Percentiles rank a stretch among this genome's conserved stretches.
Evolutionary conservation across 176 grass and related monocot genomes (phyloP).

Genomic region (Puccinellia tenuiflora): DNA sequence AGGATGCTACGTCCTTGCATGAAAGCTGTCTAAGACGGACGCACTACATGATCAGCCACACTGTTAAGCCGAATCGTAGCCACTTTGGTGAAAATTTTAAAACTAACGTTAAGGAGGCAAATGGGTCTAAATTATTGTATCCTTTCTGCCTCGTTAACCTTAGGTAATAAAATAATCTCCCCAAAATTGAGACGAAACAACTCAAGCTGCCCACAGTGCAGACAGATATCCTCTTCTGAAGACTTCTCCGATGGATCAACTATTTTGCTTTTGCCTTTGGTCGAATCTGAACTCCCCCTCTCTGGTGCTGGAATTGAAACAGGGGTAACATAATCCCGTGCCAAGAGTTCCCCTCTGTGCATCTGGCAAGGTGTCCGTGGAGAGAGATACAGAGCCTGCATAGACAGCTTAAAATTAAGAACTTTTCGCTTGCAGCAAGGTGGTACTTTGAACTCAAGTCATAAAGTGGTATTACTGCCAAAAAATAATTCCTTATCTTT

Average conservation of each 20-base stretch:
- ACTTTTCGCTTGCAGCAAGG: neutral
- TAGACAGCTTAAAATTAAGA: neutral
- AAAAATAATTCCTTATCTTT: neutral
- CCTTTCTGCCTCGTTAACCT: no score
- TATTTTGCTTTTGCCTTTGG: neutral
- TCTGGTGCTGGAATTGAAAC: neutral
- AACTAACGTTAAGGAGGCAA: no score
- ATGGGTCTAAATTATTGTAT: no score
- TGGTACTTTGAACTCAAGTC: neutral
- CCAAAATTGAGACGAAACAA: no score
- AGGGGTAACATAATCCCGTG: neutral
- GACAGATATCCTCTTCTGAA: neutral
- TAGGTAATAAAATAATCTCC: no score
- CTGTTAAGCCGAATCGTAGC: no score
- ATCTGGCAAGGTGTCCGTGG: neutral
- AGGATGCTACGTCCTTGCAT: no score
- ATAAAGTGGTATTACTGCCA: neutral
- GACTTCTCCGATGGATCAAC: neutral
- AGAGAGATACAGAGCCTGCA: neutral
- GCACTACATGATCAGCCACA: no score
- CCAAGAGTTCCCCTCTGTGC: neutral
- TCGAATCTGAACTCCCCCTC: neutral
- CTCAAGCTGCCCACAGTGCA: no score
- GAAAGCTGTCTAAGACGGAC: no score
- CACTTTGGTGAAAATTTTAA: no score